These are phyloP conservation scores for Basipetospora sp. DNA, from an alignment of 2,329 filamentous ascomycete genomes.

Conservation along the genomic window DNA sequence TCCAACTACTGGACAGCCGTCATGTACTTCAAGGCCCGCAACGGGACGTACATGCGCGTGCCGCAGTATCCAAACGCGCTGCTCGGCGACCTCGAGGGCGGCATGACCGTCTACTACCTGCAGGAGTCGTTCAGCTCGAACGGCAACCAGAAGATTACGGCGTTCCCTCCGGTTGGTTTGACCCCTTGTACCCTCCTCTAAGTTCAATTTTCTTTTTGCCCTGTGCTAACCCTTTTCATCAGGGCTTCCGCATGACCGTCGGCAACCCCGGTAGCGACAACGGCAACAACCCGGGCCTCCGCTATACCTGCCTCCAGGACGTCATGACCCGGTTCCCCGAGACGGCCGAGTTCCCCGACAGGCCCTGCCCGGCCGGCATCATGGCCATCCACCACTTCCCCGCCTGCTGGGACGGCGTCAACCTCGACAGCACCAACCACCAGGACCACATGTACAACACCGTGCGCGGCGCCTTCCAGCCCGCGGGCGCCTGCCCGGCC, in stretches of 20 bases:
- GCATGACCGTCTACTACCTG: conserved; percentile 27
- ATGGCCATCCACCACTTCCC: conserved; percentile 43
- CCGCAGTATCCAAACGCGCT: conserved; percentile 13
- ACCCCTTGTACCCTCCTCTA: too few relatives aligned
- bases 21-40: conserved; percentile 16
- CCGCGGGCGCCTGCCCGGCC: conserved; percentile 20
- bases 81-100: conserved; percentile 10
- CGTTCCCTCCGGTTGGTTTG: conserved; percentile 10
- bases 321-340: conserved; percentile 19
- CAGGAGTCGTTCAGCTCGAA: conserved; percentile 12
- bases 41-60: conserved; percentile 20
- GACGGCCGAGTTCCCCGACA: conserved; percentile 36
- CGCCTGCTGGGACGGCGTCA: conserved; percentile 47
- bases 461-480: conserved; percentile 2
- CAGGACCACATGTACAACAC: conserved; percentile 32
- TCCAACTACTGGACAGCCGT: conserved; percentile 23
- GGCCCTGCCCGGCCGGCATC: conserved; percentile 36
- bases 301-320: conserved; percentile 5
- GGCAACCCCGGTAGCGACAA: conserved; percentile 37
- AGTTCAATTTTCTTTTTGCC: background rate
- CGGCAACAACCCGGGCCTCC: conserved; percentile 2
- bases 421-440: conserved; percentile 39
- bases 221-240: conserved; percentile 16
- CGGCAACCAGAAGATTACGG: conserved; percentile 25
- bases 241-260: conserved; percentile 41